phyloP scores from a whole-genome alignment of 352 stramenopile species.

The Phytophthora macrochlamydospora region DNA sequence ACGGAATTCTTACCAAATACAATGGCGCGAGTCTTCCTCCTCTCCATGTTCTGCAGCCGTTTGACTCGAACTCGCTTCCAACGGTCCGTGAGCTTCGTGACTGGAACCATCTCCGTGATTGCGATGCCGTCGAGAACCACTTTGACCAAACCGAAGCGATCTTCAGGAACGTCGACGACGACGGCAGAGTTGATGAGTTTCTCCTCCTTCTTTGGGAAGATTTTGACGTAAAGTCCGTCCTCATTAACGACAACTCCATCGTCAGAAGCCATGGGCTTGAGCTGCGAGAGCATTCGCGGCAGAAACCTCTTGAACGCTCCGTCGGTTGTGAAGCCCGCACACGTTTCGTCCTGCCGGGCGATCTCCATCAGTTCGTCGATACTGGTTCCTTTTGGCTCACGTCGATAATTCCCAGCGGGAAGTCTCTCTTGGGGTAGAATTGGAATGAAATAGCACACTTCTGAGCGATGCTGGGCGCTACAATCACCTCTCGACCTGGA shows the following conservation, averaged over 20 bases:
- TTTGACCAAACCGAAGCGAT: slow-evolving; percentile 67
- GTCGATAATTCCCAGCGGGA: slow-evolving; percentile 69
- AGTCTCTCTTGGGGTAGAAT: slow-evolving; percentile 80
- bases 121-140: slow-evolving; percentile 67
- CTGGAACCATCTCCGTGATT: slow-evolving; percentile 49
- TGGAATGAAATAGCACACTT: slow-evolving; percentile 75
- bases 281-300: slow-evolving; percentile 71
- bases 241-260: slow-evolving; percentile 25
- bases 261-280: slow-evolving; percentile 50
- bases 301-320: slow-evolving; percentile 80
- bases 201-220: slow-evolving; percentile 54
- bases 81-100: slow-evolving; percentile 64
- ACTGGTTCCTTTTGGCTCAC: slow-evolving; percentile 35
- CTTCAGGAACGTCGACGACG: slow-evolving; percentile 47
- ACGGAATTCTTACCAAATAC: slow-evolving; percentile 46
- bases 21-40: slow-evolving; percentile 44
- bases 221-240: slow-evolving; percentile 69
- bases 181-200: slow-evolving; percentile 59
- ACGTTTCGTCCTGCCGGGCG: slow-evolving; percentile 71
- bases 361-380: slow-evolving; percentile 60
- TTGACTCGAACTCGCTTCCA: slow-evolving; percentile 67
- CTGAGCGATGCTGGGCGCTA: slow-evolving; percentile 62
- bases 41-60: slow-evolving; percentile 31
- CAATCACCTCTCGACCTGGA: slow-evolving; percentile 63
- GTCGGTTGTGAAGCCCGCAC: slow-evolving; percentile 74